Evolutionary conservation across 805 yeast species (phyloP).

Genomic region (Wickerhamomyces tratensis): DNA sequence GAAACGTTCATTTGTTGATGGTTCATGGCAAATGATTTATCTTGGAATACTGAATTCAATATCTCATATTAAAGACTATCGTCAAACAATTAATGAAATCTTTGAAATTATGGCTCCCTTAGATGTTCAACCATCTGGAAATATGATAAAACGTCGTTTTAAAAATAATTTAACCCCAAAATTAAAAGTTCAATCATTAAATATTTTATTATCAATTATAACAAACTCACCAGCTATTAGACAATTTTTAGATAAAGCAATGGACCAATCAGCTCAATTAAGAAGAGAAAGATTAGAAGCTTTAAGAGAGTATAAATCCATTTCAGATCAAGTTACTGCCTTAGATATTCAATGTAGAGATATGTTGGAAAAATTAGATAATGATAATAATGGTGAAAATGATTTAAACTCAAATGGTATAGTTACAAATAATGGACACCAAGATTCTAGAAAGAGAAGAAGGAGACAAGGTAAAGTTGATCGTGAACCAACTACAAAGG

Average conservation of each 20-base stretch:
- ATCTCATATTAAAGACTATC: conserved; percentile 46
- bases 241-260: conserved; percentile 52
- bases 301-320: conserved; percentile 46
- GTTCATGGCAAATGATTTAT: conserved; percentile 75
- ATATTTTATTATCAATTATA: conserved; percentile 54
- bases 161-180: conserved; percentile 39
- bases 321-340: conserved; percentile 40
- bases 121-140: conserved; percentile 36
- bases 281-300: conserved; percentile 62
- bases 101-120: conserved; percentile 51
- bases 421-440: conserved; percentile 10
- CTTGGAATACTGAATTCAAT: conserved; percentile 62
- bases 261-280: conserved; percentile 51
- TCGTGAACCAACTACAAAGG: conserved; percentile 30
- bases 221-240: conserved; percentile 52
- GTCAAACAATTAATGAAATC: conserved; percentile 37
- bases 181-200: conserved; percentile 46
- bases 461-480: conserved; percentile 21
- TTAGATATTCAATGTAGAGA: conserved; percentile 31
- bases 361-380: conserved; percentile 19
- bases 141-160: conserved; percentile 44
- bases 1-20: conserved; percentile 68
- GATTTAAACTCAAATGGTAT: background rate
- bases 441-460: conserved; percentile 12
- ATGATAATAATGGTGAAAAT: background rate